A percentile compares a stretch with the other conserved stretches of the same genome.
Evolutionary conservation across 2,329 filamentous ascomycete genomes (phyloP).

Genomic region (Diaporthe amygdali): DNA sequence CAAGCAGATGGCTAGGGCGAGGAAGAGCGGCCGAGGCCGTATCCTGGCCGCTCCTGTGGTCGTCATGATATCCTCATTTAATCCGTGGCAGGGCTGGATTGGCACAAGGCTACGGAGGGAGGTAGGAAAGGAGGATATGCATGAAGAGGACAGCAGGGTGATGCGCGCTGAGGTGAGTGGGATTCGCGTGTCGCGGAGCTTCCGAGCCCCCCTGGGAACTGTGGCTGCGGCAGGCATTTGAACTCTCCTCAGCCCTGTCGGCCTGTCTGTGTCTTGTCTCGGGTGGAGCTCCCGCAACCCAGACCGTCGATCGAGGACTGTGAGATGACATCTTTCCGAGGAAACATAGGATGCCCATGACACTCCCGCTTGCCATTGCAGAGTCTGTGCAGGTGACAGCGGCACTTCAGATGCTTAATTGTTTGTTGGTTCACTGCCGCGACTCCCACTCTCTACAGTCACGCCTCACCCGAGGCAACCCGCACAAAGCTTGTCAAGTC

Average conservation of each 20-base stretch:
- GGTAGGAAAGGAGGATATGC: background rate
- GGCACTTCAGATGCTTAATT: background rate
- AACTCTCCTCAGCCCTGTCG: background rate
- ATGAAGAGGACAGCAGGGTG: background rate
- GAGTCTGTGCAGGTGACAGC: constrained; percentile 5
- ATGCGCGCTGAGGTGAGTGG: background rate
- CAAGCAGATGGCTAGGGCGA: constrained; percentile 41
- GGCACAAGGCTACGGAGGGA: background rate
- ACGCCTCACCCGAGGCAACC: background rate
- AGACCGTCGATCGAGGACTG: background rate
- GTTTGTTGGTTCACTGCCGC: background rate
- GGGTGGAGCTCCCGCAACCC: constrained; percentile 4
- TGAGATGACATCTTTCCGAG: background rate
- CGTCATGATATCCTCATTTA: constrained; percentile 34
- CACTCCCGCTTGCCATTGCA: constrained; percentile 1
- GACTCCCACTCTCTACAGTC: background rate
- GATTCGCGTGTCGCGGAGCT: background rate
- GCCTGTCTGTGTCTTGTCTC: background rate
- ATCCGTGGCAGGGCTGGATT: background rate
- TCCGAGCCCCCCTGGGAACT: background rate
- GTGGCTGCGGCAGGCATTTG: background rate
- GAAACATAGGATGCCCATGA: background rate
- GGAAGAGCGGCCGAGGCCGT: constrained; percentile 31
- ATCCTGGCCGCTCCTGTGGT: constrained; percentile 38
- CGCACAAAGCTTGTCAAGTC: background rate